Base-by-base conservation (phyloP, 306 rosid species). In the Begonia fuchsioides region DNA sequence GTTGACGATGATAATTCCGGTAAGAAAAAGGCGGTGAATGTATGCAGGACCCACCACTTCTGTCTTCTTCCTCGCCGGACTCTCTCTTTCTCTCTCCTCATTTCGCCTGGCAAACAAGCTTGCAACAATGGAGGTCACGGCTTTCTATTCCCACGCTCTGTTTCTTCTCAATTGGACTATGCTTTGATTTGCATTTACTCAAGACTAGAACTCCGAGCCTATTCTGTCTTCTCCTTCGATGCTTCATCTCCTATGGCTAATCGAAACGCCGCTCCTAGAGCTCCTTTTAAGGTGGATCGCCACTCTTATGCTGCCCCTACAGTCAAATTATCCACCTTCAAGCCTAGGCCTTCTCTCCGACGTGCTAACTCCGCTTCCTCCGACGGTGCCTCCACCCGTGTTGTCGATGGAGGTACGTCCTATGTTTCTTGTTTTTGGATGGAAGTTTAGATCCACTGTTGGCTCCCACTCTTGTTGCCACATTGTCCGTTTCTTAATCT, bases 281-380 rank as follows among this genome's bases (percentile, higher is more conserved):
- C 59, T 9, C 10, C 56, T 15, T 17, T 57, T 46, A 64, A 62
- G 63, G 40, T 68, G 72, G 79, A 73, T 68, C 79, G 71, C 40
- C 69, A 62, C 1, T 46, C 51, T 11, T 47, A 7, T n/a, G 14
- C 60, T 11, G 13, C 52, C 3, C 14, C 60, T 9, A 51, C 48
- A 55, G 55, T 68, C 53, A 52, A 54, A 52, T 17, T 66, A 32
- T 52, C 78, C n/a, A 64, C 79, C 17, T 68, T 68, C 49, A 73
- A 68, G 64, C 57, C 72, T 47, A 50, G 60, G 19, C 32, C 47
- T 44, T 50, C 72, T 52, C 65, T 64, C 71, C 54, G 47, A 50
- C 47, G 50, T 64, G 26, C 75, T 39, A 61, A 60, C 51, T 58
- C 78, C 10, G 57, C 73, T 14, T 38, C 66, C 10, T 49, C 62